Percentiles rank a stretch among this genome's conserved stretches.
Conservation (phyloP, 1,139 yeast species). For the Lodderomyces parapsilosis region DNA sequence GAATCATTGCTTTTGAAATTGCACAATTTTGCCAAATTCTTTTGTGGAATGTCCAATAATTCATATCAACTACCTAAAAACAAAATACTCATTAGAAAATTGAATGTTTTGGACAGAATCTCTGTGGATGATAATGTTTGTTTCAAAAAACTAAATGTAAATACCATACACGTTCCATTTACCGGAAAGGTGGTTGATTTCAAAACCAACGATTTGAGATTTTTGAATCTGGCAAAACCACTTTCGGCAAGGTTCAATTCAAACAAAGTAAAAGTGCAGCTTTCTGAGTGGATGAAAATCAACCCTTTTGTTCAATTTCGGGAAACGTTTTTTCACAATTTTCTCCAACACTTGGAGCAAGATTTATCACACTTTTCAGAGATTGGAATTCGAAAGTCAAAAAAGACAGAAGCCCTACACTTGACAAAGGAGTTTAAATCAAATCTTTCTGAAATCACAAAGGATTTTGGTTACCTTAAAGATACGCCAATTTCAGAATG, state of each 20-base stretch:
- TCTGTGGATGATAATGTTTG: constrained; percentile 12
- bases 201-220: constrained; percentile 35
- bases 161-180: constrained; percentile 13
- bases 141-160: constrained; percentile 1
- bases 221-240: constrained; percentile 17
- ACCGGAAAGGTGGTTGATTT: constrained; percentile 38
- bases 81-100: constrained; percentile 13
- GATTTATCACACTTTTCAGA: constrained; percentile 14
- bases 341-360: constrained; percentile 14
- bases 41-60: constrained; percentile 14
- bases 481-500: constrained; percentile 1
- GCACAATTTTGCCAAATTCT: constrained; percentile 16
- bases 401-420: constrained; percentile 19
- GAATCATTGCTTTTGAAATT: constrained; percentile 14
- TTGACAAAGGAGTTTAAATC: constrained; percentile 18
- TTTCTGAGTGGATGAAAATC: constrained; percentile 41
- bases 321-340: constrained; percentile 24
- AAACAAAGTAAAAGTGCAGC: constrained; percentile 25
- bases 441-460: constrained; percentile 18
- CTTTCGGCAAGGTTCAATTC: constrained; percentile 19
- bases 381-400: constrained; percentile 11
- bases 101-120: constrained; percentile 16
- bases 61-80: constrained; percentile 12
- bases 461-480: constrained; percentile 16
- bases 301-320: constrained; percentile 36